Evolutionary conservation across 129 eudicot genomes (phyloP).

Genomic region (Tanacetum coccineum): DNA sequence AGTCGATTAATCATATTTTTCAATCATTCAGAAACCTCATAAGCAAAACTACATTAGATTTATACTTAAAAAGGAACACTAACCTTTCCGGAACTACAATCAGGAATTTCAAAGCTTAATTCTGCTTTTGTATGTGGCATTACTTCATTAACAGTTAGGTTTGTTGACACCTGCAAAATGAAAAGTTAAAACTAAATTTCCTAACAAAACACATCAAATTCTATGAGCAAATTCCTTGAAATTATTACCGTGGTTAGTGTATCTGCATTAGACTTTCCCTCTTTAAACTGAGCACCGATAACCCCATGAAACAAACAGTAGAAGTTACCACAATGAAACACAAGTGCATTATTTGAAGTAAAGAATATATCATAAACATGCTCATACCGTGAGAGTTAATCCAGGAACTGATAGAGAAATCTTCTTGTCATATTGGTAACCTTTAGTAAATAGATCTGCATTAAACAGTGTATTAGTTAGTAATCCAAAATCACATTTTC

Average conservation of each 20-base stretch:
- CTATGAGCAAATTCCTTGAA: neutral
- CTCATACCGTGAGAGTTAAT: conserved; percentile 70
- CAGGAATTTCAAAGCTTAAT: conserved; percentile 84
- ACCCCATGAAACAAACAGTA: conserved; percentile 50
- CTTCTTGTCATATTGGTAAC: conserved; percentile 92
- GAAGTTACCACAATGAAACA: neutral
- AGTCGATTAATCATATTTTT: no score
- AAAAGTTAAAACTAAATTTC: neutral
- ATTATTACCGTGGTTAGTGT: conserved; percentile 24
- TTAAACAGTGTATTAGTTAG: neutral
- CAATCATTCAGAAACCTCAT: neutral
- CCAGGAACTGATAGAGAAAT: conserved; percentile 70
- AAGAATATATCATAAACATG: neutral
- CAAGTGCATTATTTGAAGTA: no score
- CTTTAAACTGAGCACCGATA: conserved; percentile 64
- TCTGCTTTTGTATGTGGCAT: conserved; percentile 59
- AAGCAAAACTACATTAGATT: neutral
- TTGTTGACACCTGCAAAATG: conserved; percentile 70
- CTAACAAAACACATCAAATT: neutral
- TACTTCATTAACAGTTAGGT: conserved; percentile 58
- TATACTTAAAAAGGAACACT: conserved; percentile 19
- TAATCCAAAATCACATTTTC: no score
- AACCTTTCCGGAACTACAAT: conserved; percentile 95
- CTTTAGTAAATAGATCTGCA: conserved; percentile 87
- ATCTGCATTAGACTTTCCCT: conserved; percentile 68